These are phyloP conservation scores for Phytophthora pisi DNA, from an alignment of 352 stramenopile species.

Conservation along the genomic window DNA sequence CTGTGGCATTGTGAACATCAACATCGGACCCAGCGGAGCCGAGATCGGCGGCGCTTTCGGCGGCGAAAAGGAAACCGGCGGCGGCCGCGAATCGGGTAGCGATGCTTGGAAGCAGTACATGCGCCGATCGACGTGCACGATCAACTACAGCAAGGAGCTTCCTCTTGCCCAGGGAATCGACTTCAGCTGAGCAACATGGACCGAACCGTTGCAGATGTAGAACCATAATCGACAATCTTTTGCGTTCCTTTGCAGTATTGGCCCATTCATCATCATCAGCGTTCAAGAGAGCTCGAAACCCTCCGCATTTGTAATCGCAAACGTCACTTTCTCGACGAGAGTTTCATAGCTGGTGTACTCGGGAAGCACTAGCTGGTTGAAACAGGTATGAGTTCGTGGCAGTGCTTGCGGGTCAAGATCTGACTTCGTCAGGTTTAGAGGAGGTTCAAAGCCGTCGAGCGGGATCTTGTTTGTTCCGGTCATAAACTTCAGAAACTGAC, in stretches of 20 bases:
- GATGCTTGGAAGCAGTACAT: conserved; percentile 96
- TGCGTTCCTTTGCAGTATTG: not conserved
- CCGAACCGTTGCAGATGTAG: conserved; percentile 5
- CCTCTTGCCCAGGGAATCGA: conserved; percentile 93
- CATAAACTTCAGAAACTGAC: conserved; percentile 85
- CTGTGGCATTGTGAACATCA: conserved; percentile 94
- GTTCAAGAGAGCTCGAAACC: conserved; percentile 78
- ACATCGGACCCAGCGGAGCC: conserved; percentile 91
- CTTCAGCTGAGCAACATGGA: conserved; percentile 63
- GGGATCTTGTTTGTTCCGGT: conserved; percentile 86
- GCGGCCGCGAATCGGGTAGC: conserved; percentile 90
- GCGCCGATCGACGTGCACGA: conserved; percentile 92
- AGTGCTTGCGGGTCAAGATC: conserved; percentile 72
- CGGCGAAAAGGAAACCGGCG: conserved; percentile 93
- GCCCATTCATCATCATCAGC: not conserved
- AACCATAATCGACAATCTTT: not conserved
- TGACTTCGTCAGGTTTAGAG: conserved; percentile 85
- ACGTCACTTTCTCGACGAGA: conserved; percentile 76
- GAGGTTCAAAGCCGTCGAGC: conserved; percentile 86
- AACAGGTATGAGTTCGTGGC: conserved; percentile 84
- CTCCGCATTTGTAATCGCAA: conserved; percentile 80
- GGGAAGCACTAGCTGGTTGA: conserved; percentile 90
- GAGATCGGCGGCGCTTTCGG: conserved; percentile 94
- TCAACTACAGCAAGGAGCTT: conserved; percentile 94
- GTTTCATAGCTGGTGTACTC: conserved; percentile 72